Conservation (phyloP, 192 early-diverging fungal genomes). For the Funneliformis mosseae region DNA sequence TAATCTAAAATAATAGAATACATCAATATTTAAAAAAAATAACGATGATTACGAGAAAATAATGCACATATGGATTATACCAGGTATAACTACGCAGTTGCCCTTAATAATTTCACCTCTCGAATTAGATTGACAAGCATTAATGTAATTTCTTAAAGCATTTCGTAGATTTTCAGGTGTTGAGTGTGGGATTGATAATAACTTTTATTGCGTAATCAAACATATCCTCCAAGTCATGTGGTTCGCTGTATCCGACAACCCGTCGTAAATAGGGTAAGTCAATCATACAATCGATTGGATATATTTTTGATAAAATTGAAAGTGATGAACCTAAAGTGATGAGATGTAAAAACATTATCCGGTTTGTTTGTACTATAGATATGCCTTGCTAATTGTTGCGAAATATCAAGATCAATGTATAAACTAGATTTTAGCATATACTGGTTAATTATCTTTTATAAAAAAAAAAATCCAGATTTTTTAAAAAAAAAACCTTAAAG, state of each 20-base stretch:
- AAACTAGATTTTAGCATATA: too few species aligned
- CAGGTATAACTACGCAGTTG: slow-evolving; percentile 55
- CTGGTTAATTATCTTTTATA: too few species aligned
- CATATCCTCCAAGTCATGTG: too few species aligned
- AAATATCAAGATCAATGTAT: slow-evolving; percentile 22
- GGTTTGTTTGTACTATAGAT: neutral
- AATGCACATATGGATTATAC: slow-evolving; percentile 40
- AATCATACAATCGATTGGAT: slow-evolving; percentile 62
- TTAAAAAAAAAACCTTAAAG: too few species aligned
- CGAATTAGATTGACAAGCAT: too few species aligned
- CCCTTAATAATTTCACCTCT: too few species aligned
- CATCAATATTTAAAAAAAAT: neutral
- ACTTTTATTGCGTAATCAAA: too few species aligned
- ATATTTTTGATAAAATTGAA: slow-evolving; percentile 34
- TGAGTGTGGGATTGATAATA: too few species aligned
- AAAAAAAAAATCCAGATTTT: too few species aligned
- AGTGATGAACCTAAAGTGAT: neutral
- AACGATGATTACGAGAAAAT: neutral
- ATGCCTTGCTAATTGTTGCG: neutral
- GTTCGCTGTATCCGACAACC: slow-evolving; percentile 27
- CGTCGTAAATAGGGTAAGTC: slow-evolving; percentile 31
- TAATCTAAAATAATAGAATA: slow-evolving; percentile 30
- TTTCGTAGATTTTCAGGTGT: too few species aligned
- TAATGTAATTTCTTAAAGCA: too few species aligned
- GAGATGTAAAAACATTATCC: neutral